phyloP scores from a whole-genome alignment of 306 rosid genomes.

The Hippophae rhamnoides region DNA sequence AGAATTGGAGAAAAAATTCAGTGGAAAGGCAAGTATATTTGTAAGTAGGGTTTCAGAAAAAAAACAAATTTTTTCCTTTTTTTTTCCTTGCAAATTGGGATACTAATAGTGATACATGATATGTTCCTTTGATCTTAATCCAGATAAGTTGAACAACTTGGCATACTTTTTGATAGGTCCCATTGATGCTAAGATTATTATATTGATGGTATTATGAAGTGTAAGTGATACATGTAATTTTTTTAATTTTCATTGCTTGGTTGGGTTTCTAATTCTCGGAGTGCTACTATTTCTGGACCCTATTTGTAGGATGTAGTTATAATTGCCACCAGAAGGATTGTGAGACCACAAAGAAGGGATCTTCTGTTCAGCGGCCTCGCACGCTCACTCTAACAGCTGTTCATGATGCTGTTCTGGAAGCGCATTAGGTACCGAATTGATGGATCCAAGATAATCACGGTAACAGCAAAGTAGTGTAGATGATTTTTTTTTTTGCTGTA shows the following conservation, averaged over 20 bases:
- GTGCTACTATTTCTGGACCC: too few species aligned
- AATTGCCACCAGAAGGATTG: constrained; percentile 57
- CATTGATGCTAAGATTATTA: too few species aligned
- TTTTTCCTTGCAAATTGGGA: background rate
- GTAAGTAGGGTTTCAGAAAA: too few species aligned
- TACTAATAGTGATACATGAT: too few species aligned
- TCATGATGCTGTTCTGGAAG: constrained; percentile 59
- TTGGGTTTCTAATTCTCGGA: too few species aligned
- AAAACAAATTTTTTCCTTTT: background rate
- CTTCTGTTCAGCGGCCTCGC: constrained; percentile 62
- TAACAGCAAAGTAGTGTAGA: constrained; percentile 2
- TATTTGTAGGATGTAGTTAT: constrained; percentile 49
- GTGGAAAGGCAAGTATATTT: constrained; percentile 46
- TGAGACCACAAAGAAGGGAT: constrained; percentile 72
- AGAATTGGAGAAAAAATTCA: constrained; percentile 66
- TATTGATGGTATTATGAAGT: too few species aligned
- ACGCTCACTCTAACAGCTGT: constrained; percentile 65
- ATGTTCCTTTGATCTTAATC: too few species aligned
- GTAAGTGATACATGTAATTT: too few species aligned
- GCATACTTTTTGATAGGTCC: too few species aligned
- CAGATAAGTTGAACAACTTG: too few species aligned
- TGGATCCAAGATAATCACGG: constrained; percentile 67
- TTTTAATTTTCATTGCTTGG: too few species aligned
- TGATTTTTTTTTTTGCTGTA: background rate
- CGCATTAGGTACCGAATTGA: constrained; percentile 50